Conservation (phyloP, 352 stramenopile species). For the Saprolegnia diclina region DNA sequence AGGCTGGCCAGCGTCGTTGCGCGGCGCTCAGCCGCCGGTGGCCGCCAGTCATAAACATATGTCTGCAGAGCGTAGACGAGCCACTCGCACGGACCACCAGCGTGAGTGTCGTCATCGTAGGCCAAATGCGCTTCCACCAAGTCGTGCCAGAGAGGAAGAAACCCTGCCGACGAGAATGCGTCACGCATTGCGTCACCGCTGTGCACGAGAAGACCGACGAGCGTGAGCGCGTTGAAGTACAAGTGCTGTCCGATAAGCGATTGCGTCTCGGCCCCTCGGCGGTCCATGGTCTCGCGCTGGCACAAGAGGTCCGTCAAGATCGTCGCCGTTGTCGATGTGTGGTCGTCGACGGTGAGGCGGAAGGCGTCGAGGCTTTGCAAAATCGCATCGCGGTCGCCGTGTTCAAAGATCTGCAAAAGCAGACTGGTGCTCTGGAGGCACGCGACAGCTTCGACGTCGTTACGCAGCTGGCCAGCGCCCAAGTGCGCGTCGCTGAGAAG, state of each 20-base stretch:
- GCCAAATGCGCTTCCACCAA: neutral
- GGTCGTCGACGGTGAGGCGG: neutral
- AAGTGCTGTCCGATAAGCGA: slow-evolving; percentile 14
- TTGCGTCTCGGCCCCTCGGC: neutral
- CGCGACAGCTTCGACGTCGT: slow-evolving; percentile 23
- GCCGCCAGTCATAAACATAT: slow-evolving; percentile 14
- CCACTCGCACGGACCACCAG: neutral
- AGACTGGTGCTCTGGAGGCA: slow-evolving; percentile 14
- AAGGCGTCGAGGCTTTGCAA: neutral
- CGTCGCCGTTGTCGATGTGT: neutral
- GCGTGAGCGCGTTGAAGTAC: slow-evolving; percentile 21
- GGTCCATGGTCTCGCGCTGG: slow-evolving; percentile 12
- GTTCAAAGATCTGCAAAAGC: slow-evolving; percentile 20
- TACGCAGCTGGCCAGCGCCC: neutral
- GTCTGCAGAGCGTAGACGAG: neutral
- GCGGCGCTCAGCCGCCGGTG: neutral
- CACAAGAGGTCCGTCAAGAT: slow-evolving; percentile 4
- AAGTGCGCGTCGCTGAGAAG: neutral
- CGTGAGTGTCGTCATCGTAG: neutral
- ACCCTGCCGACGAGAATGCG: neutral
- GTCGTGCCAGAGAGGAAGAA: slow-evolving; percentile 1
- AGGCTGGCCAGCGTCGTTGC: neutral
- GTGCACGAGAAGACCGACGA: slow-evolving; percentile 16
- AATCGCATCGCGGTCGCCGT: neutral
- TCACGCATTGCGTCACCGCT: neutral